These are phyloP conservation scores for Forsythia viridissima DNA, from an alignment of 257 asterid genomes.

Conservation along the genomic window DNA sequence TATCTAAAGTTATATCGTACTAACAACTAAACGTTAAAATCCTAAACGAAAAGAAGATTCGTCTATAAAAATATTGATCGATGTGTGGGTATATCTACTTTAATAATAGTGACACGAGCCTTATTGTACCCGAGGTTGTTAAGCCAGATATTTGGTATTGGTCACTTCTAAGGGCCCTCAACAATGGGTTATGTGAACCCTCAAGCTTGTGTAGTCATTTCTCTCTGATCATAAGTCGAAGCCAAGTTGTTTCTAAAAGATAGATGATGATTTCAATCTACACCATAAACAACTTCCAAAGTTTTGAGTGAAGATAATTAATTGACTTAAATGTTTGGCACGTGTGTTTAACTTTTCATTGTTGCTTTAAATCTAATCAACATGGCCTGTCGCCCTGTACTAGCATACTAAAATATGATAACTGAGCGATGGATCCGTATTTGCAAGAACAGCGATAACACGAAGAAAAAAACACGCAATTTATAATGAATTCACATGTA, in stretches of 20 bases:
- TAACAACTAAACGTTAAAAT: too few species aligned
- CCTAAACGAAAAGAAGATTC: too few species aligned
- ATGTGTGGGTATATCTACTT: too few species aligned
- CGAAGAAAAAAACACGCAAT: neutral
- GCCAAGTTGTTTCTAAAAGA: neutral
- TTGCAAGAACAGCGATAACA: too few species aligned
- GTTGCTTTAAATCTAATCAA: neutral
- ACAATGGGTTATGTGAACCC: neutral
- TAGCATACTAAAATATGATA: neutral
- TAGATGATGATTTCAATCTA: neutral
- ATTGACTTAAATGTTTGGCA: too few species aligned
- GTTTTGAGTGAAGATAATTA: neutral
- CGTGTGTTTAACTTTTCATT: neutral
- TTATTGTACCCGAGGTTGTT: neutral
- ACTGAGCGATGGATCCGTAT: neutral
- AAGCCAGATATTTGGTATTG: slow-evolving; percentile 32
- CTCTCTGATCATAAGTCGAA: slow-evolving; percentile 2
- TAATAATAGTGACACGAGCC: neutral
- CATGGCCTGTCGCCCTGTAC: neutral
- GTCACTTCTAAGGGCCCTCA: slow-evolving; percentile 18
- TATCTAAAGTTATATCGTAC: neutral
- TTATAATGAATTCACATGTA: neutral
- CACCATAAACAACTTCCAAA: neutral
- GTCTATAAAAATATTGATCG: too few species aligned
- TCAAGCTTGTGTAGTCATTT: slow-evolving; percentile 20